phyloP scores from a whole-genome alignment of 2,329 filamentous ascomycete genomes.

The Epichloe scottii region DNA sequence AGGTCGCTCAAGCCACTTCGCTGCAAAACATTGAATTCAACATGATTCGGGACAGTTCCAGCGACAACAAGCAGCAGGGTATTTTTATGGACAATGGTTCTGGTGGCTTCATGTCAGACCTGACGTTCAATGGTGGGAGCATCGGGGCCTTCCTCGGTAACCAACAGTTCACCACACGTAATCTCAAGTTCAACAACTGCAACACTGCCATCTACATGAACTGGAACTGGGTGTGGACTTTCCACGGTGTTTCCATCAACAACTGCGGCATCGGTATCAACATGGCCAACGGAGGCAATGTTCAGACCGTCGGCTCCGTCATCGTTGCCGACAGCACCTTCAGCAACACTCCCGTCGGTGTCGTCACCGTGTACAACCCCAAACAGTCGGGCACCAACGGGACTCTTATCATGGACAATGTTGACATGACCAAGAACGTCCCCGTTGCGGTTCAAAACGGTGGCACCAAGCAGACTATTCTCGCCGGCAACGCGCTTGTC shows the following conservation, averaged over 20 bases:
- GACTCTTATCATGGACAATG: slow-evolving; percentile 77
- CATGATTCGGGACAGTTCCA: slow-evolving; percentile 55
- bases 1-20: slow-evolving; percentile 71
- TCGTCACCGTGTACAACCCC: slow-evolving; percentile 56
- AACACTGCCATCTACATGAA: slow-evolving; percentile 78
- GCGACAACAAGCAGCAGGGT: slow-evolving; percentile 57
- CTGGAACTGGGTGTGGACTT: slow-evolving; percentile 83
- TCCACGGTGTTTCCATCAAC: slow-evolving; percentile 65
- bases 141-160: slow-evolving; percentile 70
- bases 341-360: slow-evolving; percentile 58
- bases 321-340: slow-evolving; percentile 72
- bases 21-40: slow-evolving; percentile 73
- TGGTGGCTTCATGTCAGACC: slow-evolving; percentile 71
- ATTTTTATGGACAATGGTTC: slow-evolving; percentile 80
- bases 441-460: slow-evolving; percentile 51
- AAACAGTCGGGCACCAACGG: slow-evolving; percentile 57
- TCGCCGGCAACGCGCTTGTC: slow-evolving; percentile 58
- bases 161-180: slow-evolving; percentile 79
- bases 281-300: slow-evolving; percentile 52
- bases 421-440: slow-evolving; percentile 62
- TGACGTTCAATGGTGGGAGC: slow-evolving; percentile 72
- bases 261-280: slow-evolving; percentile 66
- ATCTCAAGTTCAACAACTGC: slow-evolving; percentile 70
- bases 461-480: slow-evolving; percentile 44
- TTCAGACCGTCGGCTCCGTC: slow-evolving; percentile 74